Conservation (phyloP, 2,329 filamentous ascomycete genomes). For the Magnaporthiopsis incrustans region DNA sequence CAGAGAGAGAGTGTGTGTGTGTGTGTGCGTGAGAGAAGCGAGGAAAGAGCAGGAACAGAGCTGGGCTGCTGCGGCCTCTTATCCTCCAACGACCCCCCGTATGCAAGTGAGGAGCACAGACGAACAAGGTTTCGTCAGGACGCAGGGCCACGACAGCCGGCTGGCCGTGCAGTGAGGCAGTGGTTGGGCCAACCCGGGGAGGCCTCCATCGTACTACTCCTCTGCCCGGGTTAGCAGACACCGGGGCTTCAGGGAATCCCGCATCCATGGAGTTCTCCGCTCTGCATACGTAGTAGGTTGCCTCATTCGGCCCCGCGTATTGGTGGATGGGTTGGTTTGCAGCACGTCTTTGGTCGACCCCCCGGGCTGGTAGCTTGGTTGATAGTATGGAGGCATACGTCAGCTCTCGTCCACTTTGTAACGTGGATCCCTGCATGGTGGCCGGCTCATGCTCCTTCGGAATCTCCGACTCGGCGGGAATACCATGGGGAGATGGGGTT, state of each 20-base stretch:
- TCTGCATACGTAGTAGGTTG: neutral
- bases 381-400: neutral
- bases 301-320: neutral
- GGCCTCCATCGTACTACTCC: neutral
- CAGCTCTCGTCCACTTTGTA: neutral
- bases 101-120: neutral
- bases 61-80: neutral
- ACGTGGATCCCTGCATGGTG: neutral
- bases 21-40: neutral
- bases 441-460: neutral
- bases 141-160: neutral
- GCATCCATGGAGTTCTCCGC: neutral
- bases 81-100: too few species aligned
- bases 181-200: neutral
- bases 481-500: neutral
- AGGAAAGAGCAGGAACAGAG: neutral
- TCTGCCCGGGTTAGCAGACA: too few species aligned
- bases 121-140: neutral
- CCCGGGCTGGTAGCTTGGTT: neutral
- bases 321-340: neutral
- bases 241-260: too few species aligned
- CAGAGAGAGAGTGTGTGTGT: neutral
- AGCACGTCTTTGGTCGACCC: neutral
- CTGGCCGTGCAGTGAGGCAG: neutral
- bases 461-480: neutral